A percentile compares a stretch with the other conserved stretches of the same genome.
Evolutionary conservation across 768 basidiomycete genomes (phyloP).

Genomic region (Tricholoma flavovirens): DNA sequence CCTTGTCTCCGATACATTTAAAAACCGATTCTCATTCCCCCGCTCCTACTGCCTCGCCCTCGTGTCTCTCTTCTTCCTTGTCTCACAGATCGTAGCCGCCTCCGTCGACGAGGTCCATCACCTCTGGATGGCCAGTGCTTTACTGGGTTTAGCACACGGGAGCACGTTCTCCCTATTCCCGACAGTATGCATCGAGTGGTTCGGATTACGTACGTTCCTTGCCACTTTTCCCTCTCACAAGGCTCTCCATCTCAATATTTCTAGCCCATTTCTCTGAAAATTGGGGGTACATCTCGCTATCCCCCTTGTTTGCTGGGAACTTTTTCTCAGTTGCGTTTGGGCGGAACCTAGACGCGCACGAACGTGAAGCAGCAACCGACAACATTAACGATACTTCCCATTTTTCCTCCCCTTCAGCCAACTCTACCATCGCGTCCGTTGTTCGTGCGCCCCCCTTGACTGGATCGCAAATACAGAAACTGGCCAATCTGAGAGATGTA

Average conservation of each 20-base stretch:
- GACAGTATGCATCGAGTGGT: conserved; percentile 66
- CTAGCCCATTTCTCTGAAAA: conserved; percentile 76
- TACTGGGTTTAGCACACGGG: conserved; percentile 68
- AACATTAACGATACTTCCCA: neutral
- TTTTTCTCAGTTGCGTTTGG: conserved; percentile 84
- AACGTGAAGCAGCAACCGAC: neutral
- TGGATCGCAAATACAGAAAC: too few relatives aligned
- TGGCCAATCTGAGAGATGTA: too few relatives aligned
- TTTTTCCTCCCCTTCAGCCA: neutral
- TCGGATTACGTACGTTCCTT: neutral
- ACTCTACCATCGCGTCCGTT: too few relatives aligned
- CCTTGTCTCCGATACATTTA: conserved; percentile 59
- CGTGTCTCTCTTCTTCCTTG: conserved; percentile 60
- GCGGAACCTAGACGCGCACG: conserved; percentile 71
- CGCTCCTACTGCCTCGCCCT: conserved; percentile 65
- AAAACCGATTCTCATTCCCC: conserved; percentile 52
- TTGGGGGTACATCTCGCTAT: conserved; percentile 73
- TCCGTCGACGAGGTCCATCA: conserved; percentile 50
- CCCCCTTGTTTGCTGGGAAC: conserved; percentile 77
- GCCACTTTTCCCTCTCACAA: neutral
- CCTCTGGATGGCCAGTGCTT: conserved; percentile 56
- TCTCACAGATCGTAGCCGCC: conserved; percentile 65
- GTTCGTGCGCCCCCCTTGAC: too few relatives aligned
- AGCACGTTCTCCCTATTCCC: conserved; percentile 67
- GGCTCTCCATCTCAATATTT: neutral